Conservation (phyloP, 2,329 filamentous ascomycete species). For the Phialophora verrucosa region DNA sequence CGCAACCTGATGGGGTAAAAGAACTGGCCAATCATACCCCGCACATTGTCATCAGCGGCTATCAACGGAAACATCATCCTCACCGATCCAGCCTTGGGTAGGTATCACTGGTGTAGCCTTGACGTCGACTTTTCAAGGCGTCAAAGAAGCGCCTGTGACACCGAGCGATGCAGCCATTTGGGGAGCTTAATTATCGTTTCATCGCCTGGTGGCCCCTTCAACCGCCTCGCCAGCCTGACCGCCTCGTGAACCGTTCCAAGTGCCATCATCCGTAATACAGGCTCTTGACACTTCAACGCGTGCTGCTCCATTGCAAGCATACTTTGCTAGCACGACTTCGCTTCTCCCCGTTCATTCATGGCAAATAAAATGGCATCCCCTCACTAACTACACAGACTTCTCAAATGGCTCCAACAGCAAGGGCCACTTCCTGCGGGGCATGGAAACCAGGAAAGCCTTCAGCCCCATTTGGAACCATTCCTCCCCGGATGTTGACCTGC, state of each 20-base stretch:
- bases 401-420: not conserved
- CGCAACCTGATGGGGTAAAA: slow-evolving; percentile 3
- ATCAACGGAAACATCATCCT: not conserved
- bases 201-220: too few relatives aligned
- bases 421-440: not conserved
- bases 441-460: not conserved
- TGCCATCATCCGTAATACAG: too few relatives aligned
- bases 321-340: too few relatives aligned
- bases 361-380: not conserved
- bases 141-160: too few relatives aligned
- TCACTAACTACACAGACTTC: not conserved
- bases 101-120: too few relatives aligned
- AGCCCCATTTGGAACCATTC: slow-evolving; percentile 41
- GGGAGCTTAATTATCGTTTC: too few relatives aligned
- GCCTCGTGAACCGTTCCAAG: too few relatives aligned
- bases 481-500: slow-evolving; percentile 50
- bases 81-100: not conserved
- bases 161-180: too few relatives aligned
- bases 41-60: slow-evolving; percentile 4
- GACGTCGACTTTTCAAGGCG: too few relatives aligned
- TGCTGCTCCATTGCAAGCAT: too few relatives aligned
- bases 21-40: not conserved
- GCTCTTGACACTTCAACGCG: too few relatives aligned
- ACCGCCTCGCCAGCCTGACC: too few relatives aligned
- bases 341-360: not conserved